Conservation (phyloP, 345 rosid species). For the Mercurialis annua region DNA sequence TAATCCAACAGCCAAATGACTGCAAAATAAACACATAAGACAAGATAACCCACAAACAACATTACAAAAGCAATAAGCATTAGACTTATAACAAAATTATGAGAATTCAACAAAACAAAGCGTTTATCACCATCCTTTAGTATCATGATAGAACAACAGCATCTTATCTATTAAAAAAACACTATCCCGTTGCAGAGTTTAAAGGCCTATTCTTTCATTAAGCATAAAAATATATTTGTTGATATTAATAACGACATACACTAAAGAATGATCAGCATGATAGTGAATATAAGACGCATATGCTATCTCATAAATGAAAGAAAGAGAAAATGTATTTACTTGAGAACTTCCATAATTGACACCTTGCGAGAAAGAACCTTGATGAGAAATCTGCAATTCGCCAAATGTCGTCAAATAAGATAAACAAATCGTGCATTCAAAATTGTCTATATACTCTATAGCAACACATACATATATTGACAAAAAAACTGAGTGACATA, state of each 20-base stretch:
- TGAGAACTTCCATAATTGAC: slow-evolving; percentile 32
- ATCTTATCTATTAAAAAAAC: too few relatives aligned
- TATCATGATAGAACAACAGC: not conserved
- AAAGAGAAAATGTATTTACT: slow-evolving; percentile 37
- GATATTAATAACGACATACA: not conserved
- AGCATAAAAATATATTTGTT: not conserved
- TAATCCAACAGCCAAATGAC: not conserved
- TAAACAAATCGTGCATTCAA: slow-evolving; percentile 1
- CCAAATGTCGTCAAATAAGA: slow-evolving; percentile 8
- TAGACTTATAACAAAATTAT: not conserved
- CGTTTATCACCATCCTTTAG: not conserved
- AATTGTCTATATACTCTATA: not conserved
- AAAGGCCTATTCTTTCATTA: not conserved
- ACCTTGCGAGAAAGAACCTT: slow-evolving; percentile 37
- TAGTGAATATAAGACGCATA: not conserved
- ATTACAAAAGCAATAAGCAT: not conserved
- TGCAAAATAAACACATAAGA: not conserved
- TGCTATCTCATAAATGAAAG: slow-evolving; percentile 9
- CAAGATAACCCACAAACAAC: not conserved
- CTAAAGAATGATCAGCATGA: not conserved
- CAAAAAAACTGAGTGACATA: not conserved
- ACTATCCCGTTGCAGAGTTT: not conserved
- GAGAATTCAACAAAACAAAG: not conserved
- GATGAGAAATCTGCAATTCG: slow-evolving; percentile 48
- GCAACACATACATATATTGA: not conserved